phyloP scores from a whole-genome alignment of 2,329 filamentous ascomycete genomes.

The Cercospora sp. region DNA sequence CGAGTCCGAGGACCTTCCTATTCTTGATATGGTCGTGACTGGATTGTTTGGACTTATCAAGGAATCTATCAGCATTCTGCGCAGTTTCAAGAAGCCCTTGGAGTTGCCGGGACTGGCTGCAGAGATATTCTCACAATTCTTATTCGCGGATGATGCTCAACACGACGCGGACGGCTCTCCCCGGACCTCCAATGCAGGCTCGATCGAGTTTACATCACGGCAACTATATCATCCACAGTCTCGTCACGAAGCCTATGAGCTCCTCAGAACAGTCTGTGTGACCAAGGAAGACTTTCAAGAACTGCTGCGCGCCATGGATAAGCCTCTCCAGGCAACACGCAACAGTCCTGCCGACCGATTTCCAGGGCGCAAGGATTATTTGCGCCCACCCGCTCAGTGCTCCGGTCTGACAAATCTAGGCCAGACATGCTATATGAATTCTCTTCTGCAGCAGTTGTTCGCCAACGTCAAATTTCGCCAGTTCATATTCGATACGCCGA shows the following conservation, averaged over 20 bases:
- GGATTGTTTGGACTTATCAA: slow-evolving; percentile 44
- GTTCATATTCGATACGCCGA: slow-evolving; percentile 66
- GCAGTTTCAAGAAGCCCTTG: slow-evolving; percentile 36
- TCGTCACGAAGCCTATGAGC: slow-evolving; percentile 27
- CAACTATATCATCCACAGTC: slow-evolving; percentile 18
- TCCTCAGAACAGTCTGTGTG: slow-evolving; percentile 29
- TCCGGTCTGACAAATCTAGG: slow-evolving; percentile 81
- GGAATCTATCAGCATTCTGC: slow-evolving; percentile 35
- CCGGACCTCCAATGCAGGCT: neutral
- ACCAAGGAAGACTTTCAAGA: slow-evolving; percentile 20
- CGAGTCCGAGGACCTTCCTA: slow-evolving; percentile 29
- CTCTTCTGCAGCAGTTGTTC: slow-evolving; percentile 88
- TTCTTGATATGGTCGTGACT: slow-evolving; percentile 28
- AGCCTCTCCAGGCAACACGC: slow-evolving; percentile 14
- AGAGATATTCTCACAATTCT: slow-evolving; percentile 28
- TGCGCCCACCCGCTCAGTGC: slow-evolving; percentile 25
- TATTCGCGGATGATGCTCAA: slow-evolving; percentile 30
- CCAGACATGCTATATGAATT: slow-evolving; percentile 97
- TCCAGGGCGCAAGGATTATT: slow-evolving; percentile 47
- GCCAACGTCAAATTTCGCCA: slow-evolving; percentile 88
- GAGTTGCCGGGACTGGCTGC: slow-evolving; percentile 27
- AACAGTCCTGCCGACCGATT: slow-evolving; percentile 19
- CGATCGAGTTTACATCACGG: neutral
- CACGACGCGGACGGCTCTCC: neutral
- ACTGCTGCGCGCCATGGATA: slow-evolving; percentile 20